These are phyloP conservation scores for Yamadazyma sp. DNA, from an alignment of 805 yeast genomes.

Conservation along the genomic window DNA sequence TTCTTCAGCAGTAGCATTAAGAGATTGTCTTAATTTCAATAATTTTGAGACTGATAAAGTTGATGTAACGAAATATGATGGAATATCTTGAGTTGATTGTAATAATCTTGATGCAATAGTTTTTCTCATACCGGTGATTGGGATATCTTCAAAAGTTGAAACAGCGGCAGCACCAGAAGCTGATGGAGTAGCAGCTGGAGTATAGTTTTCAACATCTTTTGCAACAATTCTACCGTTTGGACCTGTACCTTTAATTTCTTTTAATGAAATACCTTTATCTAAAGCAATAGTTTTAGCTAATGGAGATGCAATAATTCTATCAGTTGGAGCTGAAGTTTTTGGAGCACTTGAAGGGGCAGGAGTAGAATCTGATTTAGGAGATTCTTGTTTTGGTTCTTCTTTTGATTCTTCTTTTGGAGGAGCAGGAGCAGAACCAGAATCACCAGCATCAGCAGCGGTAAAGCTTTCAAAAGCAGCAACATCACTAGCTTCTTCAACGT, in stretches of 20 bases:
- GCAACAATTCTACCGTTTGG: constrained; percentile 94
- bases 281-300: constrained; percentile 89
- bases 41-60: constrained; percentile 83
- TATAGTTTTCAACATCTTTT: constrained; percentile 78
- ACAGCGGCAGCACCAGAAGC: constrained; percentile 43
- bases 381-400: constrained; percentile 19
- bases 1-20: constrained; percentile 82
- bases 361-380: too few relatives aligned
- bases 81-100: constrained; percentile 81
- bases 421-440: constrained; percentile 30
- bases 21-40: constrained; percentile 85
- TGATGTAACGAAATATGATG: constrained; percentile 90
- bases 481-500: constrained; percentile 81
- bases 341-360: constrained; percentile 27
- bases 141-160: constrained; percentile 73
- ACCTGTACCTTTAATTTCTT: constrained; percentile 86
- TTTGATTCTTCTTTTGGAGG: constrained; percentile 25
- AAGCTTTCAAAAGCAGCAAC: constrained; percentile 87
- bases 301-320: constrained; percentile 90
- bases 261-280: constrained; percentile 85
- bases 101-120: constrained; percentile 87
- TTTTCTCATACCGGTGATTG: constrained; percentile 88
- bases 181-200: constrained; percentile 42
- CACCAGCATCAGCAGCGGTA: constrained; percentile 79
- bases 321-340: constrained; percentile 42